A percentile compares a stretch with the other conserved stretches of the same genome.
Evolutionary conservation across 495 filamentous ascomycete genomes (phyloP).

Genomic region (Annulohypoxylon nitens): DNA sequence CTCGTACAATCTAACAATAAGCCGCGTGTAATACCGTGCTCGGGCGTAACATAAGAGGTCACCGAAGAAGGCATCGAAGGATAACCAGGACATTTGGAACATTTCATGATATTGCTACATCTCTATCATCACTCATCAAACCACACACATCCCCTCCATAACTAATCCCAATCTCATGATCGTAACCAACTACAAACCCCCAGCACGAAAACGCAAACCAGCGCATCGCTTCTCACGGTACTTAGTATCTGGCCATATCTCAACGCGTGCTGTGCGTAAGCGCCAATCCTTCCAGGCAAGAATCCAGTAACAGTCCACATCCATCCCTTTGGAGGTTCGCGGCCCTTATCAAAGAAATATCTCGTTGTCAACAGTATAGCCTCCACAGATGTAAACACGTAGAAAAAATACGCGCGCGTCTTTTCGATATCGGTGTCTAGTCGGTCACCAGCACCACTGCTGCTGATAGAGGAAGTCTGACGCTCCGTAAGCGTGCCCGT

Average conservation of each 20-base stretch:
- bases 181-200: constrained; percentile 77
- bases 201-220: constrained; percentile 82
- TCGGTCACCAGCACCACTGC: constrained; percentile 28
- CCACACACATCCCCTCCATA: background rate
- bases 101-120: constrained; percentile 8
- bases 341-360: constrained; percentile 71
- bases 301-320: constrained; percentile 71
- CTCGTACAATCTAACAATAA: background rate
- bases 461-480: constrained; percentile 45
- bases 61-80: background rate
- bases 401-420: constrained; percentile 68
- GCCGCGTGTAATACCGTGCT: background rate
- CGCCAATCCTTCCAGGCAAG: constrained; percentile 68
- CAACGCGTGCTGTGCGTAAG: constrained; percentile 69
- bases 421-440: constrained; percentile 41
- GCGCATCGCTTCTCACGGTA: constrained; percentile 72
- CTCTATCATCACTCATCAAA: background rate
- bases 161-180: constrained; percentile 39
- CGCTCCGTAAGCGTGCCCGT: constrained; percentile 66
- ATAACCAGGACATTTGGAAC: background rate
- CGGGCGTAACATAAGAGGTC: background rate
- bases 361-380: constrained; percentile 75
- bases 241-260: constrained; percentile 77
- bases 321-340: constrained; percentile 60
- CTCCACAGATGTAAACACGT: constrained; percentile 83